Evolutionary conservation across 2,329 filamentous ascomycete species (phyloP).

Genomic region (Colletotrichum spaethianum): DNA sequence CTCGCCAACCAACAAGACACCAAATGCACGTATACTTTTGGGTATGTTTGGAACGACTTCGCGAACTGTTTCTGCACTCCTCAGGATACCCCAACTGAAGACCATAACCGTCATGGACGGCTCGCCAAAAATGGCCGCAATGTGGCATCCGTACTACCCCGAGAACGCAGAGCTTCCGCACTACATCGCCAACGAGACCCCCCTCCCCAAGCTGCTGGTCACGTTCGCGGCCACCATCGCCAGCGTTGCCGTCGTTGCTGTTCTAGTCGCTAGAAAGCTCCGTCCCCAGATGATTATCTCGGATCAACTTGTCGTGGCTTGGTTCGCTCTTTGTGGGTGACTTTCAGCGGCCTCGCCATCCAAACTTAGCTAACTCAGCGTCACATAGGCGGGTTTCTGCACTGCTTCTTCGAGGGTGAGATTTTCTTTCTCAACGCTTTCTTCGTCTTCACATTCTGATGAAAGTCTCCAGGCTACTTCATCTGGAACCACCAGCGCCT

Average conservation of each 20-base stretch:
- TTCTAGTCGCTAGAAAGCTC: conserved; percentile 48
- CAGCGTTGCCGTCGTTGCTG: conserved; percentile 52
- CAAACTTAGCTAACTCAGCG: conserved; percentile 33
- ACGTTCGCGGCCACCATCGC: conserved; percentile 55
- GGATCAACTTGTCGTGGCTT: conserved; percentile 62
- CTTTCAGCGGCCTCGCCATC: background rate
- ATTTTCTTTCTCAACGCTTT: background rate
- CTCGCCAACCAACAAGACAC: background rate
- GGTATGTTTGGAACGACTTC: no score
- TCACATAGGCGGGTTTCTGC: conserved; percentile 74
- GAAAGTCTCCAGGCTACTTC: conserved; percentile 74
- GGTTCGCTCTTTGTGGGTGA: conserved; percentile 70
- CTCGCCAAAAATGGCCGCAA: background rate
- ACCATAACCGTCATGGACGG: background rate
- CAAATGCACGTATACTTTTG: background rate
- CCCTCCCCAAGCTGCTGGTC: conserved; percentile 55
- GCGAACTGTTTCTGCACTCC: background rate
- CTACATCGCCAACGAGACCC: conserved; percentile 61
- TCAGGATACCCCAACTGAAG: background rate
- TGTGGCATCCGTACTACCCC: conserved; percentile 66
- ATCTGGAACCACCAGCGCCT: conserved; percentile 77
- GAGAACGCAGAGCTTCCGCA: conserved; percentile 56
- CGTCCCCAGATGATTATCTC: conserved; percentile 52
- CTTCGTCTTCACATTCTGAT: background rate
- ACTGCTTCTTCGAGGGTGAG: conserved; percentile 85